A percentile compares a stretch with the other conserved stretches of the same genome.
These are phyloP conservation scores for Populus hybrid DNA, from an alignment of 441 rosid species.

Conservation along the genomic window DNA sequence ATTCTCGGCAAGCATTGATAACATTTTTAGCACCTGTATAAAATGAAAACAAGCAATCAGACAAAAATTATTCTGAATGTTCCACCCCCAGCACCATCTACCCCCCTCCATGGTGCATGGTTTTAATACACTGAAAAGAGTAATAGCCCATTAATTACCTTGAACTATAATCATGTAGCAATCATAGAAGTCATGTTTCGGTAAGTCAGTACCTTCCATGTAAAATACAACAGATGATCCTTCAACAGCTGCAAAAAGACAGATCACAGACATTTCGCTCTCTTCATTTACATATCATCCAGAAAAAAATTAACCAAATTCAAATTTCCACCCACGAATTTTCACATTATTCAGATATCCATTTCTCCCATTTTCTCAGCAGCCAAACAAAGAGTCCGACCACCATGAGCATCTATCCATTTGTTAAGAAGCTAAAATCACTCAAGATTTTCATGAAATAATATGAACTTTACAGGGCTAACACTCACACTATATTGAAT, in stretches of 20 bases:
- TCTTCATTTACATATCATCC: background rate
- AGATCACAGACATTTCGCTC: background rate
- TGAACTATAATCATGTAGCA: constrained; percentile 76
- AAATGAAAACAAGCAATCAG: constrained; percentile 8
- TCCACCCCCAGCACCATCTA: background rate
- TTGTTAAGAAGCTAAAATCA: background rate
- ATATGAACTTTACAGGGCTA: background rate
- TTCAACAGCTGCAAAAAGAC: constrained; percentile 52
- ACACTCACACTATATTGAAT: too few species aligned
- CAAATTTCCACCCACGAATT: background rate
- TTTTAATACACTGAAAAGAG: background rate
- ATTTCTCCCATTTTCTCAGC: background rate
- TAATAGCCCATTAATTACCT: constrained; percentile 39
- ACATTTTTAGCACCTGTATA: constrained; percentile 75
- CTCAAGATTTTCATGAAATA: background rate
- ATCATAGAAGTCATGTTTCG: constrained; percentile 40
- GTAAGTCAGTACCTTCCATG: constrained; percentile 53
- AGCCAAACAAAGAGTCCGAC: constrained; percentile 12
- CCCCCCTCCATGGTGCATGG: background rate
- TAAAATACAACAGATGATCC: constrained; percentile 72
- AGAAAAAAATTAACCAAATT: background rate
- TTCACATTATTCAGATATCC: background rate
- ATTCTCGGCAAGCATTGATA: constrained; percentile 65
- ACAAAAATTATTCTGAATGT: background rate
- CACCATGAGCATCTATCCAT: background rate